Evolutionary conservation across 2,329 filamentous ascomycete species (phyloP), one percentile per base, ranked within the genome.

Genomic region (Gremmenia infestans): DNA sequence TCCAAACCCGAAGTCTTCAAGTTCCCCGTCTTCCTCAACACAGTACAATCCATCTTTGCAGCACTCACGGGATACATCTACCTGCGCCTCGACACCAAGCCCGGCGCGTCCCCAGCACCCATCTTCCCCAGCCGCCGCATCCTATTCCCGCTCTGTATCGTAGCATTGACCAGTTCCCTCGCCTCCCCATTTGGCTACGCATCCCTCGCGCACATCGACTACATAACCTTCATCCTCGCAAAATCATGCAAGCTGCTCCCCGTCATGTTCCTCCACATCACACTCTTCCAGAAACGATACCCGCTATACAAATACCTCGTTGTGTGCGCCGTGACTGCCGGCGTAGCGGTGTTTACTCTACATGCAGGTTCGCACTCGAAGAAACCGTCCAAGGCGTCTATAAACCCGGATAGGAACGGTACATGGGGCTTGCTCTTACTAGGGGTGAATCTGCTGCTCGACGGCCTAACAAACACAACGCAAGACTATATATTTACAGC

Each of bases 201-300:
- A 50, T 88, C 86, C 57, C 85, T 97, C 50, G 86, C 88, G 39
- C 91, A 97, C 72, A 91, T 97, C 73, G 94, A 97, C 81, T 97
- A 97, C 75, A 90, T 97, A 68, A 97, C 94, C 32, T 97, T 96
- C 75, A 89, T 97, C 65, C 87, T 99, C 43, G 93, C 94, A 65
- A 97, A 99, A 76, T 92, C 88, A 66, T 99, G 94, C 86, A 99
- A 99, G 77, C 82, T 99, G 19, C 85, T 99, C n/a, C 94, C 94
- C 2, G 94, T 99, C 68, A 97, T 99, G 94, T 86, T 94, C 68
- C 81, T 99, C 42, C 93, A 99, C 76, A 83, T 97, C 68, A 93
- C 91, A 46, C 74, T 99, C 48, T 99, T 97, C 78, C 86, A 87
- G 58, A 88, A 87, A 68, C 81, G 86, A 48, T 99, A 97, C 73